Conservation (phyloP, 257 asterid genomes). For the Plantago elongata region DNA sequence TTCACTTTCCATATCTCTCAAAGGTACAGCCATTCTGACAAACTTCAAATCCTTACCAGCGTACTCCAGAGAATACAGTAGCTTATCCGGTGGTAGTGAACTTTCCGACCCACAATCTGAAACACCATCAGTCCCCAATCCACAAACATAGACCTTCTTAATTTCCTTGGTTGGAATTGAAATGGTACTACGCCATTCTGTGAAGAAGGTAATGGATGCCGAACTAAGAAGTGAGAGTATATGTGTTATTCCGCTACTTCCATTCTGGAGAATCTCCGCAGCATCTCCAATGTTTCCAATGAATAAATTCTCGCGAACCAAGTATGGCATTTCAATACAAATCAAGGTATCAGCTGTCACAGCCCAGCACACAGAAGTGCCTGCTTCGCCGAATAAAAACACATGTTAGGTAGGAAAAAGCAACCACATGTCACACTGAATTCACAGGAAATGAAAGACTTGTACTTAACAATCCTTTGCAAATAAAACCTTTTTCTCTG, state of each 20-base stretch:
- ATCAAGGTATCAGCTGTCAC: constrained; percentile 24
- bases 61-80: constrained; percentile 70
- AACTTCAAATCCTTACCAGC: constrained; percentile 91
- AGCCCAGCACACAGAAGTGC: constrained; percentile 13
- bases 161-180: constrained; percentile 72
- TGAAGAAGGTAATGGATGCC: constrained; percentile 77
- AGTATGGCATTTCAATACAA: constrained; percentile 65
- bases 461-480: too few species aligned
- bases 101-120: constrained; percentile 41
- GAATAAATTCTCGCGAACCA: constrained; percentile 73
- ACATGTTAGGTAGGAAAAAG: too few species aligned
- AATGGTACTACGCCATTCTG: constrained; percentile 78
- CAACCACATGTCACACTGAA: too few species aligned
- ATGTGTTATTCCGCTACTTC: constrained; percentile 69
- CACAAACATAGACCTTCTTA: constrained; percentile 69
- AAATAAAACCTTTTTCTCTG: too few species aligned
- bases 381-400: neutral
- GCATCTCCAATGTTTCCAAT: constrained; percentile 89
- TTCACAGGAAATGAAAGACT: too few species aligned
- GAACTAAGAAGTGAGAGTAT: constrained; percentile 81
- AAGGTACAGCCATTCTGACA: constrained; percentile 82
- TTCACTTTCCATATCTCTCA: constrained; percentile 91
- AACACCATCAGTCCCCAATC: constrained; percentile 35
- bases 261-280: constrained; percentile 83
- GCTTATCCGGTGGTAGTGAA: constrained; percentile 63